Conservation (phyloP, 257 asterid species). For the Voacanga thouarsii region DNA sequence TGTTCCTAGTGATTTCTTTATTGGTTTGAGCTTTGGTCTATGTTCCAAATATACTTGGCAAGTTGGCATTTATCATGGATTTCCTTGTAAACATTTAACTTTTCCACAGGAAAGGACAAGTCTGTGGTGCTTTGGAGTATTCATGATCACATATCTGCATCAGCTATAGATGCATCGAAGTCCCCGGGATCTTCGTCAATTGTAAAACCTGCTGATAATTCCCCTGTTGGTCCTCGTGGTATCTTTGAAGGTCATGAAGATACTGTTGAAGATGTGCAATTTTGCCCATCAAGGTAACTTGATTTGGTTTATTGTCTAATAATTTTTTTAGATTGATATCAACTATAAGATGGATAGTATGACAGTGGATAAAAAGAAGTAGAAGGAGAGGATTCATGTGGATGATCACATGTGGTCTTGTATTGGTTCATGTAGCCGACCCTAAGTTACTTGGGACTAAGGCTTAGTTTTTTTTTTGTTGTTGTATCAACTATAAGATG, state of each 20-base stretch:
- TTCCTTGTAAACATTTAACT: constrained; percentile 6
- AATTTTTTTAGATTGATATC: not conserved
- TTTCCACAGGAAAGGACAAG: constrained; percentile 80
- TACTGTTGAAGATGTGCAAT: constrained; percentile 97
- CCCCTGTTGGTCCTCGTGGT: constrained; percentile 91
- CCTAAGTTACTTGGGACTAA: too few relatives aligned
- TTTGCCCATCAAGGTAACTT: constrained; percentile 90
- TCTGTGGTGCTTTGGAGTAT: constrained; percentile 95
- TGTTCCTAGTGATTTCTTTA: not conserved
- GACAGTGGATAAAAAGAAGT: too few relatives aligned
- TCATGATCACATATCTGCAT: constrained; percentile 85
- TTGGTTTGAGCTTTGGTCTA: not conserved
- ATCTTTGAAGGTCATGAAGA: constrained; percentile 83
- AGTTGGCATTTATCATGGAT: not conserved
- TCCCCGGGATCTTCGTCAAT: constrained; percentile 57
- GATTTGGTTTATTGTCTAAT: not conserved
- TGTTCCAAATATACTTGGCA: not conserved
- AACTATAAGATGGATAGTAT: not conserved
- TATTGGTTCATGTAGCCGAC: too few relatives aligned
- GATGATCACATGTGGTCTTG: too few relatives aligned
- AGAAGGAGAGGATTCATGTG: too few relatives aligned
- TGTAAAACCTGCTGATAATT: constrained; percentile 65
- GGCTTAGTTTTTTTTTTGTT: too few relatives aligned
- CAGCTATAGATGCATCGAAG: constrained; percentile 60
- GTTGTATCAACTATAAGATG: not conserved